These are phyloP conservation scores for Euphrasia arctica DNA, from an alignment of 305 asterid species.

Conservation along the genomic window DNA sequence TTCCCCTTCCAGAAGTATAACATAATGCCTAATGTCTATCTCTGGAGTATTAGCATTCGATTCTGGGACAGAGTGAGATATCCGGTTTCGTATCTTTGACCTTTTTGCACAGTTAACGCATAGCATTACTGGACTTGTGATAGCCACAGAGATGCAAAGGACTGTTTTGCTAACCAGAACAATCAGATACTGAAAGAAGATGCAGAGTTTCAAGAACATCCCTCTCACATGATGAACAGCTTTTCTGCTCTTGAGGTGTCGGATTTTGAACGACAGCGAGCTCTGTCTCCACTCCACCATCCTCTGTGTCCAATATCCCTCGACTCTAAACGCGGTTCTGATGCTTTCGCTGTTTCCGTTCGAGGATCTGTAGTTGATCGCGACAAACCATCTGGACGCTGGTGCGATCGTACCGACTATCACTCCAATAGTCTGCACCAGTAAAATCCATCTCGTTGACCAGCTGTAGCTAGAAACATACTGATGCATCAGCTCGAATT, in stretches of 20 bases:
- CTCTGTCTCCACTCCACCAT: slow-evolving; percentile 45
- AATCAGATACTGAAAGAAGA: slow-evolving; percentile 30
- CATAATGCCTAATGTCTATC: slow-evolving; percentile 14
- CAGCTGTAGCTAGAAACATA: slow-evolving; percentile 30
- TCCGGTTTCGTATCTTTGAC: slow-evolving; percentile 23
- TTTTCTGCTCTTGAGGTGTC: slow-evolving; percentile 31
- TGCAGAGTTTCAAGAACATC: slow-evolving; percentile 26
- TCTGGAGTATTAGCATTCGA: slow-evolving; percentile 1
- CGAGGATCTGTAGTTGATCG: slow-evolving; percentile 18
- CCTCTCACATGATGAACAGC: slow-evolving; percentile 33
- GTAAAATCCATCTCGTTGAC: slow-evolving; percentile 34
- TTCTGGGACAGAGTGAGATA: slow-evolving; percentile 14
- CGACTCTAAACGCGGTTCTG: slow-evolving; percentile 24
- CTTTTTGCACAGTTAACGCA: slow-evolving; percentile 12
- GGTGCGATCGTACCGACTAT: slow-evolving; percentile 45
- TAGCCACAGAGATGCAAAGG: slow-evolving; percentile 25
- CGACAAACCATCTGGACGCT: slow-evolving; percentile 37
- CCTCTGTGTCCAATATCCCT: slow-evolving; percentile 42
- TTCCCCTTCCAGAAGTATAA: slow-evolving; percentile 28
- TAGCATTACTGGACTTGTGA: slow-evolving; percentile 17
- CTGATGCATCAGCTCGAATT: neutral
- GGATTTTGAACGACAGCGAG: slow-evolving; percentile 28
- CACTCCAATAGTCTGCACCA: slow-evolving; percentile 38
- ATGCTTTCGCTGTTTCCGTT: slow-evolving; percentile 14
- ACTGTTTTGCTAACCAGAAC: slow-evolving; percentile 35